A percentile compares a stretch with the other conserved stretches of the same genome.
Conservation (phyloP, 164 flowering plant genomes). For the Sedum album region DNA sequence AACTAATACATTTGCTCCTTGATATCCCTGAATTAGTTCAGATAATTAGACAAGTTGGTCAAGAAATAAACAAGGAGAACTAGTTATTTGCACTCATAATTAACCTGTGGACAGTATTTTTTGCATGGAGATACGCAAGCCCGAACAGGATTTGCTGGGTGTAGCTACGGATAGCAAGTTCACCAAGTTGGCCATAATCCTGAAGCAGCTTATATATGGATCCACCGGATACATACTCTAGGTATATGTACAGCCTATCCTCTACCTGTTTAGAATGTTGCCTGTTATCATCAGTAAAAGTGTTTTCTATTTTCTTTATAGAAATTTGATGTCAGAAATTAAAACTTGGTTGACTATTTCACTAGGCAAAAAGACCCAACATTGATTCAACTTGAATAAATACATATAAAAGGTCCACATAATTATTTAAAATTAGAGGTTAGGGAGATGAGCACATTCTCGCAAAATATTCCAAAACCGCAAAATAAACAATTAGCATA, state of each 20-base stretch:
- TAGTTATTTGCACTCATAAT: conserved; percentile 5
- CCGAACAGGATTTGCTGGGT: conserved; percentile 88
- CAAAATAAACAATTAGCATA: neutral
- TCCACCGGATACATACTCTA: conserved; percentile 96
- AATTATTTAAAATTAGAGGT: too few relatives aligned
- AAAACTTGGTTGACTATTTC: neutral
- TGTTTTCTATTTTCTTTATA: neutral
- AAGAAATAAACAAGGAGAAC: neutral
- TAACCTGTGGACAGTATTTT: conserved; percentile 78
- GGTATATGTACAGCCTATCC: conserved; percentile 76
- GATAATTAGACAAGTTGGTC: neutral
- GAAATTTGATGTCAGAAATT: neutral
- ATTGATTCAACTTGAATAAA: too few relatives aligned
- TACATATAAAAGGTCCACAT: too few relatives aligned
- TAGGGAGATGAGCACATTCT: too few relatives aligned
- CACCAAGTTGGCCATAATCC: conserved; percentile 88
- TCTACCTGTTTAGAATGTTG: conserved; percentile 51
- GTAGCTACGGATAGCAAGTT: conserved; percentile 74
- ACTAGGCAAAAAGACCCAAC: neutral
- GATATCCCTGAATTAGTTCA: conserved; percentile 51
- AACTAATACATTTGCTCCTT: conserved; percentile 92
- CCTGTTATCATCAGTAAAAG: neutral
- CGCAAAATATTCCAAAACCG: neutral
- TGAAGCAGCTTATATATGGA: conserved; percentile 90
- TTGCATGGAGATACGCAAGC: conserved; percentile 75